Evolutionary conservation across 768 basidiomycete genomes (phyloP).

Genomic region (Lactarius hatsudake): DNA sequence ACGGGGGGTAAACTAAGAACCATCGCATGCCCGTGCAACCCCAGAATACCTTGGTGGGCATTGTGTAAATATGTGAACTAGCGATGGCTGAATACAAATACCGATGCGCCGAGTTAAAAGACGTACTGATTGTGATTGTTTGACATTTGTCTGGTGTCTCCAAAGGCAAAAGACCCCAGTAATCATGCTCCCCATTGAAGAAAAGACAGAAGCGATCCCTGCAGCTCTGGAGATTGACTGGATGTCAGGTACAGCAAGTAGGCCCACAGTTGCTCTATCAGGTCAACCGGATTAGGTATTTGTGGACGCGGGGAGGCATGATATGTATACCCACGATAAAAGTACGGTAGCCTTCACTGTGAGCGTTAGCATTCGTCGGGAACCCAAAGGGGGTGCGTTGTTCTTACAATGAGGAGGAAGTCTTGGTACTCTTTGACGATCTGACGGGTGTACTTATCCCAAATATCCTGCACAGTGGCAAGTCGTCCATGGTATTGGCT

Average conservation of each 20-base stretch:
- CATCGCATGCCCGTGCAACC: constrained; percentile 49
- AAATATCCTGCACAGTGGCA: constrained; percentile 45
- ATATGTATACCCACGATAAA: constrained; percentile 43
- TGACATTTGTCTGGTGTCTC: constrained; percentile 50
- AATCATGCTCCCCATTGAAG: constrained; percentile 54
- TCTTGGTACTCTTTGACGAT: constrained; percentile 55
- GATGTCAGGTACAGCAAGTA: constrained; percentile 46
- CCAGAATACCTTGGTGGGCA: constrained; percentile 43
- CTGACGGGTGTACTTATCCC: constrained; percentile 49
- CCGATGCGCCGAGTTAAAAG: background rate
- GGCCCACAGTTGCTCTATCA: constrained; percentile 48
- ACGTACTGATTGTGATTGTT: constrained; percentile 42
- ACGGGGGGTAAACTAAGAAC: constrained; percentile 52
- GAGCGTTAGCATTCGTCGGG: background rate
- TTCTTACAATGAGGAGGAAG: constrained; percentile 52
- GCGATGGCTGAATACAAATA: background rate
- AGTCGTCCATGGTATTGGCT: constrained; percentile 51
- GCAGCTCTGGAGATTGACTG: constrained; percentile 33
- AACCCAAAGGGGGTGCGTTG: background rate
- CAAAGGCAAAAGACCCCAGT: constrained; percentile 56
- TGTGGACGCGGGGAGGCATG: background rate
- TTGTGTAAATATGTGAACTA: constrained; percentile 57
- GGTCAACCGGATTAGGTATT: background rate
- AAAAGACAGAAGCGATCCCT: constrained; percentile 46
- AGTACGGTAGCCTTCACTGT: constrained; percentile 47